These are phyloP conservation scores for Rhinocladiella similis DNA, from an alignment of 2,329 filamentous ascomycete genomes.

Conservation along the genomic window DNA sequence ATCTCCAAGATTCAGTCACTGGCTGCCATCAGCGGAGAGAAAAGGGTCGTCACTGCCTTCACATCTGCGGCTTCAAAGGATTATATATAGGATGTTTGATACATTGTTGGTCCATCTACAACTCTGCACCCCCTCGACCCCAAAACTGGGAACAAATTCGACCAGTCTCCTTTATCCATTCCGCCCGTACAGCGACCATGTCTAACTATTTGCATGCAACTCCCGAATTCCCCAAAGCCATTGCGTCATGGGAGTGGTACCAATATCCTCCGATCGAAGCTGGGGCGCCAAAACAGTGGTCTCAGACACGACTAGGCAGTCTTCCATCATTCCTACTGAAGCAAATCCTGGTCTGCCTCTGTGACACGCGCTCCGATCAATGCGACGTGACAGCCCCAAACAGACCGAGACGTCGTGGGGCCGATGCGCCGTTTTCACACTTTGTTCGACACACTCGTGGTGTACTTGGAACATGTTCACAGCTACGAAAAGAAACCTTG, in stretches of 20 bases:
- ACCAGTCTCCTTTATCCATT: too few species aligned
- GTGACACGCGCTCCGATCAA: background rate
- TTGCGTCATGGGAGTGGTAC: slow-evolving; percentile 1
- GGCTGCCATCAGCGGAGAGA: too few species aligned
- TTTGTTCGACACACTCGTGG: background rate
- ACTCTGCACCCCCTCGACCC: too few species aligned
- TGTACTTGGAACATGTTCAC: background rate
- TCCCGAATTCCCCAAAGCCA: background rate
- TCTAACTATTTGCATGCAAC: background rate
- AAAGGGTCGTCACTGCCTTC: too few species aligned
- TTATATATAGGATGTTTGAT: too few species aligned
- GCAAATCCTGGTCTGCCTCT: background rate
- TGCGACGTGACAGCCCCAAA: background rate
- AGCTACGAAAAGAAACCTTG: background rate
- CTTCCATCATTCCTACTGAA: background rate
- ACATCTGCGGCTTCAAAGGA: too few species aligned
- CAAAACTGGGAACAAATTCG: too few species aligned
- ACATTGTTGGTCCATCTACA: too few species aligned
- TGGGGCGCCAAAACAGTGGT: background rate
- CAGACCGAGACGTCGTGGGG: background rate
- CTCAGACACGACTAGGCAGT: background rate
- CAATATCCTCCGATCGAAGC: background rate
- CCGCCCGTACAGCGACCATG: background rate
- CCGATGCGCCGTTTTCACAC: background rate
- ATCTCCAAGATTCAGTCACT: too few species aligned